Conservation (phyloP, 106 monocot species). For the Gastrodia elata region DNA sequence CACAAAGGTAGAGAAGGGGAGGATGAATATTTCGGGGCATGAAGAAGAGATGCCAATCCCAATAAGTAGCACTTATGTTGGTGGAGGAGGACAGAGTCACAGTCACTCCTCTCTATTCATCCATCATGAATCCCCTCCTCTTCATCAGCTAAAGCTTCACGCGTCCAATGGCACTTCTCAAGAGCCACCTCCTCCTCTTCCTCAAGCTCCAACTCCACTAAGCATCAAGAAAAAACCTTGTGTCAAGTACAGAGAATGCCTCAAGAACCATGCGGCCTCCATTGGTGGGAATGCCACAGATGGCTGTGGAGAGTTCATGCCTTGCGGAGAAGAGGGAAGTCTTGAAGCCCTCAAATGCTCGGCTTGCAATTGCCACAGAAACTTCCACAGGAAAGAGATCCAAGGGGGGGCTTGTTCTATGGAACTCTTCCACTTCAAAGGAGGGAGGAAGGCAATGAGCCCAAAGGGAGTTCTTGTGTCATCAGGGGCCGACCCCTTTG, state of each 20-base stretch:
- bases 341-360: constrained; percentile 57
- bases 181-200: background rate
- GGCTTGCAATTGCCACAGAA: constrained; percentile 63
- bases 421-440: constrained; percentile 8
- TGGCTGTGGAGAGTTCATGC: constrained; percentile 86
- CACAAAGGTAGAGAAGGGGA: constrained; percentile 9
- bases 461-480: constrained; percentile 27
- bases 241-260: constrained; percentile 62
- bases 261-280: constrained; percentile 69
- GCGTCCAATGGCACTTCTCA: background rate
- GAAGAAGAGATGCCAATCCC: constrained; percentile 24
- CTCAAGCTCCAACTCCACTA: constrained; percentile 3
- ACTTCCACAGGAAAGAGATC: constrained; percentile 59
- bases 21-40: constrained; percentile 26
- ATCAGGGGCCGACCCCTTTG: constrained; percentile 11
- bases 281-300: constrained; percentile 54
- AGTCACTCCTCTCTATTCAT: constrained; percentile 1
- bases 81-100: background rate
- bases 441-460: constrained; percentile 16
- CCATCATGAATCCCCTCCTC: background rate
- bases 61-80: constrained; percentile 24
- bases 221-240: constrained; percentile 6
- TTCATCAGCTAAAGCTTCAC: constrained; percentile 14
- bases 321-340: constrained; percentile 55
- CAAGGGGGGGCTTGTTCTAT: constrained; percentile 19